Evolutionary conservation across 2,329 filamentous ascomycete genomes (phyloP), one percentile per base, ranked within the genome.

Genomic region (Fusarium drepaniforme): DNA sequence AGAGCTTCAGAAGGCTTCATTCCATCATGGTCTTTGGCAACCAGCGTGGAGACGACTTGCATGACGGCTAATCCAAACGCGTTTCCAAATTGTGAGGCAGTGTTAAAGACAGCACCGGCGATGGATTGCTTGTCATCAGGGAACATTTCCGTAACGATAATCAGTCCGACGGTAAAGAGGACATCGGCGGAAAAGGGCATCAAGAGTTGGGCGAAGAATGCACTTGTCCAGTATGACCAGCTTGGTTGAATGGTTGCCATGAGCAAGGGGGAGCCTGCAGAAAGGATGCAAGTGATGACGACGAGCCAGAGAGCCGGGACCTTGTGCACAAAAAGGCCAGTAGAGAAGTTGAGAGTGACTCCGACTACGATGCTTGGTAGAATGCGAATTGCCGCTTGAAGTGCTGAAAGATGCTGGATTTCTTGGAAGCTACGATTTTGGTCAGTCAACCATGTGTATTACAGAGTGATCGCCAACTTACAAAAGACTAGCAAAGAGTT

Each of bases 71-170:
- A 68, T 1, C 87, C 87, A 21, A 90, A 79, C 0, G 85, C 84
- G n/a, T 81, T 86, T 0, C 90, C 90, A 65, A 92, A 87, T 71
- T 92, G 89, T 0, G 85, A 82, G 1, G 88, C 83, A 0, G 89
- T 90, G 70, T 90, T 91, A 79, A 92, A 92, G 0, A 92, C 90
- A 0, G 88, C 90, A 0, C 90, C 91, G 0, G 89, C 90, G 0
- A 92, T 81, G 0, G 88, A 88, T 67, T 92, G 90, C 1, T 85
- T 90, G 11, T 89, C 81, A n/a, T 86, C 83, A 0, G 89, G 87
- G 70, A 91, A 92, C 4, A 84, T 85, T 16, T 89, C 86, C 0
- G 86, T 85, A 9, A 91, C 86, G 5, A 91, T 81, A 23, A 92
- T 84, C 25, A 88, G 82, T 1, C 86, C 88, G 3, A 92, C 85